Evolutionary conservation across 192 early-diverging fungal genomes (phyloP).

Genomic region (Helicostylum pulchrum): DNA sequence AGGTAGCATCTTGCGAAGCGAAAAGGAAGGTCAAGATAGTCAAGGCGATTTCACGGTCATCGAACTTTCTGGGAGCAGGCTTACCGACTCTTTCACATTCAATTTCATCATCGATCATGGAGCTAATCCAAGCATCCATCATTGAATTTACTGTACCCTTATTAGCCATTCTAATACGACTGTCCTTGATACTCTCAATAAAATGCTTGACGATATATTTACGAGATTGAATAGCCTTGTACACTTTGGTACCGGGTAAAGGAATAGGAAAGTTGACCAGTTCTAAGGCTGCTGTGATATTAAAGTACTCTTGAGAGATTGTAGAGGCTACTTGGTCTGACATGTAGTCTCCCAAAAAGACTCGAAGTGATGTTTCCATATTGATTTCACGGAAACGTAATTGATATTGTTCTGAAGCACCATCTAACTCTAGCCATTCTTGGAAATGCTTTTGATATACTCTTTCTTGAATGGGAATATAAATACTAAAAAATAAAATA

Average conservation of each 20-base stretch:
- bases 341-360: constrained; percentile 40
- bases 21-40: constrained; percentile 47
- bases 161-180: constrained; percentile 31
- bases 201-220: constrained; percentile 44
- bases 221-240: constrained; percentile 39
- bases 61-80: constrained; percentile 30
- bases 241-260: constrained; percentile 45
- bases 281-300: constrained; percentile 45
- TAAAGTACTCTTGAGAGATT: constrained; percentile 42
- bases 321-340: constrained; percentile 28
- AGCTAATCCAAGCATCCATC: constrained; percentile 40
- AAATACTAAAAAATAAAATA: constrained; percentile 23
- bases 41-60: constrained; percentile 38
- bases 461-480: constrained; percentile 35
- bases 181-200: constrained; percentile 35
- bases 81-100: constrained; percentile 23
- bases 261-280: constrained; percentile 45
- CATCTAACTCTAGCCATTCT: constrained; percentile 34
- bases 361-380: constrained; percentile 42
- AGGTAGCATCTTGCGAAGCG: constrained; percentile 45
- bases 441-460: constrained; percentile 42
- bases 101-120: constrained; percentile 27
- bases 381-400: constrained; percentile 43
- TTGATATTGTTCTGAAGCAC: constrained; percentile 34
- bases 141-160: constrained; percentile 30